phyloP scores from a whole-genome alignment of 2,329 filamentous ascomycete genomes.

The Pseudogymnoascus sp. region DNA sequence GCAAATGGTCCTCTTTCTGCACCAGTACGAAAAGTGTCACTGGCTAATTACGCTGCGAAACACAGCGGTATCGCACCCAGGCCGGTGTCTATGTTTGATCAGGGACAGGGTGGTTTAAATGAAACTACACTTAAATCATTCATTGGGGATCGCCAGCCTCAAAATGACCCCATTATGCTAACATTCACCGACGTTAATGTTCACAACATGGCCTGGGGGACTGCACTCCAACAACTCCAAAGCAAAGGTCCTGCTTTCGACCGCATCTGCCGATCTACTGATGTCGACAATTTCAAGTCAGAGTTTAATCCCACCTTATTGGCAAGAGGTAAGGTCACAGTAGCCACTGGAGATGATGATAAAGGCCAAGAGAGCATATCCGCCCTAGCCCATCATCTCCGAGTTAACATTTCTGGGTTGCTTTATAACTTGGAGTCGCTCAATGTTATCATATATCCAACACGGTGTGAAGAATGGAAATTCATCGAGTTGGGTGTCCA shows the following conservation, averaged over 20 bases:
- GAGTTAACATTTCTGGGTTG: slow-evolving; percentile 17
- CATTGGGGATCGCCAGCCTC: not conserved
- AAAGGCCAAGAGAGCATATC: not conserved
- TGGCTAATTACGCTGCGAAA: not conserved
- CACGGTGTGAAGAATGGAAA: slow-evolving; percentile 22
- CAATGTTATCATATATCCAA: slow-evolving; percentile 21
- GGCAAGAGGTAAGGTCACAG: not conserved
- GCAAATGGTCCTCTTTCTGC: not conserved
- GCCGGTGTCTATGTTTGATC: not conserved
- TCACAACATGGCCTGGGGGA: not conserved
- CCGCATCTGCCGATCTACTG: not conserved
- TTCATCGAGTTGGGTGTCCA: slow-evolving; percentile 17
- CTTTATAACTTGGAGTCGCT: slow-evolving; percentile 15
- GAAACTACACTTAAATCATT: not conserved
- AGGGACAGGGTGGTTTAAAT: not conserved
- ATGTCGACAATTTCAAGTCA: not conserved
- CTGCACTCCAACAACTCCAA: not conserved
- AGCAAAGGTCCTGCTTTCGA: not conserved
- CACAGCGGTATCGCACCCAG: not conserved
- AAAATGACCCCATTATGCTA: not conserved
- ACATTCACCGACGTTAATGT: not conserved
- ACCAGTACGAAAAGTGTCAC: not conserved
- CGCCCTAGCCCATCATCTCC: slow-evolving; percentile 17
- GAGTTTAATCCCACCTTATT: not conserved
- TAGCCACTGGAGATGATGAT: not conserved